Evolutionary conservation across 2,329 filamentous ascomycete species (phyloP), one percentile per base, ranked within the genome.

Genomic region (Pezicula radicicola): DNA sequence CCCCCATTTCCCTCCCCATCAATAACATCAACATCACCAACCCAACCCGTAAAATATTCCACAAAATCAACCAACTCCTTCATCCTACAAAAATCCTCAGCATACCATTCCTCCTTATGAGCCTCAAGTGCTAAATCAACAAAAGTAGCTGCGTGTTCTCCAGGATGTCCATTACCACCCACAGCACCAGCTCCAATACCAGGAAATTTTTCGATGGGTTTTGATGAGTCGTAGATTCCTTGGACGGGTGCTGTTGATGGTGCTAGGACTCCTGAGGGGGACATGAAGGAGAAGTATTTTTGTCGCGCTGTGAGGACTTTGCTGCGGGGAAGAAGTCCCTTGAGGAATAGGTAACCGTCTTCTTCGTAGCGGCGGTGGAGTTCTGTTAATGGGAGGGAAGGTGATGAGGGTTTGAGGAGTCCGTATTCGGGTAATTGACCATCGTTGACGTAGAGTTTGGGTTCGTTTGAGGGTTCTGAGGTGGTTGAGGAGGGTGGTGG

Each of bases 261-360:
- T 53, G 80, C 76, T 2, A 86, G 67, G 35, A 86, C 75, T 1
- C 79, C 79, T 27, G 75, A 84, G 1, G 80, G 74, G 1, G 74
- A 68, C 5, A 85, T 68, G 41, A 75, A 75, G 3, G 68, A 64
- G 62, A 84, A 84, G 63, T 83, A 84, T 30, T 71, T 65, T 50
- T 74, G 67, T 2, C 81, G 74, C 8, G 76, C 74, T 35, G 70
- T 68, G 8, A 82, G 69, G 1, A 83, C 78, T 49, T 83, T 77
- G 2, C 69, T 64, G 3, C 75, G 74, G 0, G 80, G 80, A 2
- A 84, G 65, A 0, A 84, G 62, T 1, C 74, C 72, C 56, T 83
- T 83, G 2, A 84, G 50, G 49, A 79, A 78, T 27, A 84, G 63
- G 56, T 83, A 83, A 19, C 79, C 79, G 43, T 83, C 73, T 53